Evolutionary conservation across 768 basidiomycete genomes (phyloP).

Genomic region (Tulasnella sp.): DNA sequence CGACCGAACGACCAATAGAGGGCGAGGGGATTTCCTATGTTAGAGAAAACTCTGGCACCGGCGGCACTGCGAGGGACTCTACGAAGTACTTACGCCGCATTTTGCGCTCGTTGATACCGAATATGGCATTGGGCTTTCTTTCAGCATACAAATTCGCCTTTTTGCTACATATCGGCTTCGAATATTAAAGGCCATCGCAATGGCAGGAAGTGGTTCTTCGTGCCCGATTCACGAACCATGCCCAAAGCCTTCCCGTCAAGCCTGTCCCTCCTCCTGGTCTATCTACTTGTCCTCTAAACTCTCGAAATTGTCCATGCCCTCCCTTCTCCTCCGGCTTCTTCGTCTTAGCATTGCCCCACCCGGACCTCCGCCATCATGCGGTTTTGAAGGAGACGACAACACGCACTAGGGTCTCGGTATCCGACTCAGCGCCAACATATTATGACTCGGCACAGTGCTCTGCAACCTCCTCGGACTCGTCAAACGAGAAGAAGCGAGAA

Average conservation of each 20-base stretch:
- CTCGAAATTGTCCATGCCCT: not conserved
- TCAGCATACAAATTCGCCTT: not conserved
- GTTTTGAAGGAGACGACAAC: slow-evolving; percentile 16
- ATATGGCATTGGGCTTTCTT: not conserved
- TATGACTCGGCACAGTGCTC: not conserved
- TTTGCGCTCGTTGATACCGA: not conserved
- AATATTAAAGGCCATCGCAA: not conserved
- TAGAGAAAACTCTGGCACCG: not conserved
- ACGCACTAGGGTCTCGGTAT: slow-evolving; percentile 14
- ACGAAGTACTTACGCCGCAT: not conserved
- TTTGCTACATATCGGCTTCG: not conserved
- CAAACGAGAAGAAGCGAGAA: not conserved
- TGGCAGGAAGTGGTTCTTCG: not conserved
- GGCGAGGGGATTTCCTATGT: not conserved
- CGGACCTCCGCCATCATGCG: not conserved
- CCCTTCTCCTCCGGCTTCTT: not conserved
- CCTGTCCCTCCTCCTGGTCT: not conserved
- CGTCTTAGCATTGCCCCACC: not conserved
- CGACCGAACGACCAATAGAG: not conserved
- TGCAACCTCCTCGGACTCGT: not conserved
- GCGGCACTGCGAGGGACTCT: not conserved
- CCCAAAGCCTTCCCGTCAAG: not conserved
- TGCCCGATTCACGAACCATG: not conserved
- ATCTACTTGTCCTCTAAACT: not conserved
- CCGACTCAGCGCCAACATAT: not conserved